Percentiles rank a stretch among this genome's conserved stretches.
phyloP scores from a whole-genome alignment of 768 basidiomycete genomes.

The Coprinopsis sp. region DNA sequence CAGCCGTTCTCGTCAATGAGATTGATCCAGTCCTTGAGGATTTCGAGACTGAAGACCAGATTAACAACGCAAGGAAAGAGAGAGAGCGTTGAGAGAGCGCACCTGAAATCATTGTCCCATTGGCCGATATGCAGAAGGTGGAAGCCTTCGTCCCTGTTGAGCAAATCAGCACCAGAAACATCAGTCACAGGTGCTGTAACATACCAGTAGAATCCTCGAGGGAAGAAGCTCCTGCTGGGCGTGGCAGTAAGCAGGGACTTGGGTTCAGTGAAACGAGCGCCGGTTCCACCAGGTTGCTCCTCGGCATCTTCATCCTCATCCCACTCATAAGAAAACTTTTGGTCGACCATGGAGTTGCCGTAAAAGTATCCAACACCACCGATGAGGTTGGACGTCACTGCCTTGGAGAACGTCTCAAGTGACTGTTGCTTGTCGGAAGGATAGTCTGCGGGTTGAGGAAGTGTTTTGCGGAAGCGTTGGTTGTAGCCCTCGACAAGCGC shows the following conservation, averaged over 20 bases:
- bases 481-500: constrained; percentile 58
- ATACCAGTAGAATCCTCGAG: constrained; percentile 94
- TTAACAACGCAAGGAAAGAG: not conserved
- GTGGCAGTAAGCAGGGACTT: constrained; percentile 83
- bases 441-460: constrained; percentile 63
- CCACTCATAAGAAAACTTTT: constrained; percentile 85
- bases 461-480: constrained; percentile 60
- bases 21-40: constrained; percentile 84
- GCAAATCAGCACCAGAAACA: constrained; percentile 3
- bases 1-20: constrained; percentile 93
- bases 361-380: constrained; percentile 96
- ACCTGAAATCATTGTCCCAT: constrained; percentile 84
- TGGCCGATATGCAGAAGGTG: constrained; percentile 87
- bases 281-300: constrained; percentile 38
- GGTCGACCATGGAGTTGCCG: constrained; percentile 83
- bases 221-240: constrained; percentile 95
- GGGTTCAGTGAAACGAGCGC: constrained; percentile 69
- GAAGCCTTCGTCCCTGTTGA: constrained; percentile 98
- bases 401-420: constrained; percentile 74
- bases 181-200: not conserved
- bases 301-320: constrained; percentile 60
- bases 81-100: not conserved
- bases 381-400: constrained; percentile 84
- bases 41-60: constrained; percentile 59
- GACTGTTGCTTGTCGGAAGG: constrained; percentile 40